Percentiles rank a stretch among this genome's conserved stretches.
Conservation (phyloP, 345 rosid species). For the Syzygium oleosum region DNA sequence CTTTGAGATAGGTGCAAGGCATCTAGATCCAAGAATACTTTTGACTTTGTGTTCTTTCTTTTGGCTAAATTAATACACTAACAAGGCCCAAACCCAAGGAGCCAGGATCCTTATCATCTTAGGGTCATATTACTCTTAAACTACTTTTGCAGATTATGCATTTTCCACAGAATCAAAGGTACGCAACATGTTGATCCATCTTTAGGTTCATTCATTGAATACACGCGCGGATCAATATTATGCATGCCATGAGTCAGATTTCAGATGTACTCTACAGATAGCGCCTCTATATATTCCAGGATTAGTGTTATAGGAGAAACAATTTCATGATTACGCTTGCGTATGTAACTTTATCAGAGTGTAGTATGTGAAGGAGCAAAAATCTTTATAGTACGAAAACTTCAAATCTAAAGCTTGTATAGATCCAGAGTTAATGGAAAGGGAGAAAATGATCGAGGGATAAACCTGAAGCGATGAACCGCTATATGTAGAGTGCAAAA, state of each 20-base stretch:
- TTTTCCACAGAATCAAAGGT: not conserved
- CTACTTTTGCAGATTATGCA: not conserved
- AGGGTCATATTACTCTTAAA: not conserved
- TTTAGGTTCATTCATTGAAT: not conserved
- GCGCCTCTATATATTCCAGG: not conserved
- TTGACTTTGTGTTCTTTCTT: no score
- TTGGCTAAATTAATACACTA: not conserved
- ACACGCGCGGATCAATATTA: not conserved
- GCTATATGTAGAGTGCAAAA: not conserved
- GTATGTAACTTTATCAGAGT: not conserved
- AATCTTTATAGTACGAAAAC: not conserved
- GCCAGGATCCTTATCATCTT: not conserved
- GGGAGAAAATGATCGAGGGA: not conserved
- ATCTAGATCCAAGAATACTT: not conserved
- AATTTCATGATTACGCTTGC: not conserved
- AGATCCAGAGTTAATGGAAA: not conserved
- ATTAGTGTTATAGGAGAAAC: not conserved
- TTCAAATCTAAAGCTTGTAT: not conserved
- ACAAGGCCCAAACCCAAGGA: not conserved
- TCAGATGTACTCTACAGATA: not conserved
- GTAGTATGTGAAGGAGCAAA: not conserved
- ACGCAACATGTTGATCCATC: not conserved
- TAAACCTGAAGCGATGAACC: not conserved
- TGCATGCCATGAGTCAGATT: not conserved
- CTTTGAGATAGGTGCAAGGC: not conserved